Conservation (phyloP, 345 rosid genomes). For the Arabis alpina region DNA sequence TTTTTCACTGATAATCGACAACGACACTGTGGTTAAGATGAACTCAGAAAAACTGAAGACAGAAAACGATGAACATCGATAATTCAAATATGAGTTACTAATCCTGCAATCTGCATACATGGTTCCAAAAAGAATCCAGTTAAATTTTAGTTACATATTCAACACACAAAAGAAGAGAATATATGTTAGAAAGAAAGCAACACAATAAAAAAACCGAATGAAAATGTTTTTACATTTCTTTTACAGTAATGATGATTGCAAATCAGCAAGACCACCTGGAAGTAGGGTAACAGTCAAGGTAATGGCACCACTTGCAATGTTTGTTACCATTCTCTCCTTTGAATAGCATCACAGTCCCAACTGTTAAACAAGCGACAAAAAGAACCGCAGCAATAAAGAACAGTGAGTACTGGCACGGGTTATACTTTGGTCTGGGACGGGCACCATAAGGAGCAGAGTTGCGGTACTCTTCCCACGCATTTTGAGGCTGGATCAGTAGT, state of each 20-base stretch:
- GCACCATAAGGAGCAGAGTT: constrained; percentile 53
- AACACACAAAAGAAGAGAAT: neutral
- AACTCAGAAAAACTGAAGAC: no score
- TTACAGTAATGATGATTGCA: neutral
- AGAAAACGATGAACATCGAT: no score
- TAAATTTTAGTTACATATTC: neutral
- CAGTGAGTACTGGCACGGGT: constrained; percentile 68
- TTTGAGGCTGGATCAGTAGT: constrained; percentile 68
- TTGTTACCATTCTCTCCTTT: constrained; percentile 78
- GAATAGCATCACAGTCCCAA: constrained; percentile 76
- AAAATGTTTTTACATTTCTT: neutral
- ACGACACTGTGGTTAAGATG: no score
- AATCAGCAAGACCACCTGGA: constrained; percentile 72
- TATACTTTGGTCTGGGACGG: constrained; percentile 65
- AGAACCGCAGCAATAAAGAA: constrained; percentile 48
- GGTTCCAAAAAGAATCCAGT: neutral
- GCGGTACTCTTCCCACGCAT: constrained; percentile 65
- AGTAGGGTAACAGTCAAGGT: constrained; percentile 77
- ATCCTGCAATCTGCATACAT: no score
- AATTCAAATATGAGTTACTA: no score
- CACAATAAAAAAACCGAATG: neutral
- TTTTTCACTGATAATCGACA: no score
- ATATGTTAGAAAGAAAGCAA: neutral
- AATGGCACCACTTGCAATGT: constrained; percentile 95
- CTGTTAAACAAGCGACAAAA: constrained; percentile 56